Conservation (phyloP, 2,329 filamentous ascomycete species). For the Botrytis porri region DNA sequence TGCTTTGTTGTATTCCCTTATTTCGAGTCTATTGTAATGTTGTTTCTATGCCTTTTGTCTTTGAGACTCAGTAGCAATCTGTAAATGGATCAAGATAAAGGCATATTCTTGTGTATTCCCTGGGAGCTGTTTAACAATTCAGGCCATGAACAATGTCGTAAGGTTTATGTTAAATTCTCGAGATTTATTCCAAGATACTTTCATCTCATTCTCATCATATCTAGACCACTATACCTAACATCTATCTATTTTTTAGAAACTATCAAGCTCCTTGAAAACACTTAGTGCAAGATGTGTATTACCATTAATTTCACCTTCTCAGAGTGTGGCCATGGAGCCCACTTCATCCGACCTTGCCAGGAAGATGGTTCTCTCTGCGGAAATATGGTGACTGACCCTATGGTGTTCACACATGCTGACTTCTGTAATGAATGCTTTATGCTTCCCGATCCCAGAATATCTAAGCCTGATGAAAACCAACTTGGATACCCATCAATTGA, state of each 20-base stretch:
- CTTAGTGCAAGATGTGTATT: not conserved
- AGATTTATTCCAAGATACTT: not conserved
- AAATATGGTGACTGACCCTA: not conserved
- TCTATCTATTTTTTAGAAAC: not conserved
- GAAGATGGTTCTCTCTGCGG: not conserved
- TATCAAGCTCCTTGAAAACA: not conserved
- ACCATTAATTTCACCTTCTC: rapidly evolving
- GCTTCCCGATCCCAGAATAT: not conserved
- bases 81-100: too few species aligned
- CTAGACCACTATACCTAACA: not conserved
- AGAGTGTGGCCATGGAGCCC: not conserved
- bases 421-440: not conserved
- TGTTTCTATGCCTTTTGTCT: not conserved
- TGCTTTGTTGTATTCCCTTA: not conserved
- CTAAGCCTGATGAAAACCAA: rapidly evolving
- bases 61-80: too few species aligned
- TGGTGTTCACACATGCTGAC: not conserved
- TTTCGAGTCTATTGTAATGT: not conserved
- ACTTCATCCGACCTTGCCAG: not conserved
- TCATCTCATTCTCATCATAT: not conserved
- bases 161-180: not conserved
- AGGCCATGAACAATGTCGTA: not conserved
- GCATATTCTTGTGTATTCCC: not conserved
- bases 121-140: not conserved
- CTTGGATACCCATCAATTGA: not conserved